Percentiles rank a stretch among this genome's conserved stretches.
Evolutionary conservation across 2,329 filamentous ascomycete species (phyloP).

Genomic region (Penicillium fuscoglaucum): DNA sequence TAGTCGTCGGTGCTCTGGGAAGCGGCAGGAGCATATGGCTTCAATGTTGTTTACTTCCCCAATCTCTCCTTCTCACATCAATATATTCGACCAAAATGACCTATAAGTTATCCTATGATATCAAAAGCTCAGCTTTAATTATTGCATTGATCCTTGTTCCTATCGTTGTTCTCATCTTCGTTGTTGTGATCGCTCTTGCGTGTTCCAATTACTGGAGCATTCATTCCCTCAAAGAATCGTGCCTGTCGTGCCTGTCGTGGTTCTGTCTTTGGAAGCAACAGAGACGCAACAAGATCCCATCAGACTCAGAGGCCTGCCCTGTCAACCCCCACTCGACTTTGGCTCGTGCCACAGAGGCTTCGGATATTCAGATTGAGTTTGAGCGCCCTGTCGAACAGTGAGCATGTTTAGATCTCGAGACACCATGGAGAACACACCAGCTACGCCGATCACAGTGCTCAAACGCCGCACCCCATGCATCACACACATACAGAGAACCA

Average conservation of each 20-base stretch:
- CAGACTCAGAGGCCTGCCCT: conserved; percentile 35
- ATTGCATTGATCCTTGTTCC: conserved; percentile 50
- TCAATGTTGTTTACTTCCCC: background rate
- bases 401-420: conserved; percentile 26
- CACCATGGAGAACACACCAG: conserved; percentile 31
- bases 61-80: background rate
- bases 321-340: conserved; percentile 4
- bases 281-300: conserved; percentile 31
- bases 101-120: conserved; percentile 30
- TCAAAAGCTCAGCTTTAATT: conserved; percentile 43
- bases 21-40: conserved; percentile 2
- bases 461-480: conserved; percentile 35
- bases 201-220: conserved; percentile 41
- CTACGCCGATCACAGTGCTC: conserved; percentile 54
- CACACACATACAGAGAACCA: conserved; percentile 1
- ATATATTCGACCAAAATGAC: conserved; percentile 28
- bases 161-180: conserved; percentile 46
- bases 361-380: conserved; percentile 30
- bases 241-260: conserved; percentile 23
- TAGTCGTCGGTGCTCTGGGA: background rate
- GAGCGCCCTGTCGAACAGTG: conserved; percentile 24
- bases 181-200: conserved; percentile 41
- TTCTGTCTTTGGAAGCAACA: conserved; percentile 25
- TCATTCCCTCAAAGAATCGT: conserved; percentile 19
- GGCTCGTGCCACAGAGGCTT: conserved; percentile 34